phyloP scores from a whole-genome alignment of 805 yeast genomes.

The Maudiozyma bulderi region DNA sequence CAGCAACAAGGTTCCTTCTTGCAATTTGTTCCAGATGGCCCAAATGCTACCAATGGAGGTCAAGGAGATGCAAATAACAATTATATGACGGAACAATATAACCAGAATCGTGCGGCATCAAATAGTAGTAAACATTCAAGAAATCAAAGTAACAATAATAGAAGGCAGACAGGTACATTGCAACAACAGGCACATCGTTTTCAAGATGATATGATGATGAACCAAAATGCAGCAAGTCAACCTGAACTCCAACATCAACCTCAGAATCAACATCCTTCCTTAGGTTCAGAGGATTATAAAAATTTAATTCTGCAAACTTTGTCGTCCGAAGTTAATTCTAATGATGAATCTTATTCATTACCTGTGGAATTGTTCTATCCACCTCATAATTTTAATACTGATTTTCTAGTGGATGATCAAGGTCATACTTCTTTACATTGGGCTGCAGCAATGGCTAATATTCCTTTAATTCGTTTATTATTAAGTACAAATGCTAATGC shows the following conservation, averaged over 20 bases:
- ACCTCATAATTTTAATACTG: constrained; percentile 54
- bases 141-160: background rate
- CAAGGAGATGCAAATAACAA: background rate
- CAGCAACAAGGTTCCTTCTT: constrained; percentile 4
- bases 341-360: constrained; percentile 21
- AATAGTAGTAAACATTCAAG: background rate
- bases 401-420: constrained; percentile 65
- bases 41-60: constrained; percentile 2
- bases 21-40: constrained; percentile 16
- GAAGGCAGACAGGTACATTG: background rate
- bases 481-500: constrained; percentile 55
- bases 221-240: background rate
- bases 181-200: background rate
- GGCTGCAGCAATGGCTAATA: constrained; percentile 74
- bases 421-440: constrained; percentile 79
- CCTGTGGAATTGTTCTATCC: constrained; percentile 39
- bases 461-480: constrained; percentile 47
- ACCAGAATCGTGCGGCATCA: background rate
- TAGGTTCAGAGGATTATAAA: constrained; percentile 17
- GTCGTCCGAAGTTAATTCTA: constrained; percentile 25
- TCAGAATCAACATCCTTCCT: background rate
- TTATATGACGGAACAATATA: background rate
- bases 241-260: background rate
- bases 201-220: background rate
- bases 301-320: constrained; percentile 22